Conservation (phyloP, 345 rosid genomes). For the Brassica rapa region DNA sequence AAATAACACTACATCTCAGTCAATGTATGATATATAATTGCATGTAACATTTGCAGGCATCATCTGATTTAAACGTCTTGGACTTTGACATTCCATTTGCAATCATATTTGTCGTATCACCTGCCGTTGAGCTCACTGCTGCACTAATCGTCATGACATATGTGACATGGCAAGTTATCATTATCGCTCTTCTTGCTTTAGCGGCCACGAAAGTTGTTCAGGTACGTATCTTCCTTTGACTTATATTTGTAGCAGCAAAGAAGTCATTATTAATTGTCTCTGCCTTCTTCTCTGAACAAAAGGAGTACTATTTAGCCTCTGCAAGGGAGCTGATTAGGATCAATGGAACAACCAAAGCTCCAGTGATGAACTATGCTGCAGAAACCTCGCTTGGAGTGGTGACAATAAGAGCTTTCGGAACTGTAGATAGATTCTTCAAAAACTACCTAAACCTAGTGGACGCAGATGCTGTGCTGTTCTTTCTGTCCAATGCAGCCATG, state of each 20-base stretch:
- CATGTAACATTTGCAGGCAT: conserved; percentile 50
- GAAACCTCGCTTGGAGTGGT: conserved; percentile 85
- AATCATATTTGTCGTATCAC: conserved; percentile 43
- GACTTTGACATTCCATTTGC: conserved; percentile 68
- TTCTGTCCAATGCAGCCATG: conserved; percentile 72
- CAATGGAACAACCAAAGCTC: conserved; percentile 93
- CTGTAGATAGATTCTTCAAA: conserved; percentile 58
- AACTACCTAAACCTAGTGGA: conserved; percentile 68
- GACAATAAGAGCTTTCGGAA: conserved; percentile 83
- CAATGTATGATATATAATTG: conserved; percentile 2
- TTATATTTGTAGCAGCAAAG: conserved; percentile 3
- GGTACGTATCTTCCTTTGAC: conserved; percentile 41
- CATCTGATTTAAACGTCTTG: conserved; percentile 70
- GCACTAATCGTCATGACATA: conserved; percentile 58
- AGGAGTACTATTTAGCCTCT: conserved; percentile 77
- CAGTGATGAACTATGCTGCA: conserved; percentile 81
- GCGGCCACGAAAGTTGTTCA: conserved; percentile 57
- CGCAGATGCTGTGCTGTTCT: conserved; percentile 68
- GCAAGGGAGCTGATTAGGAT: conserved; percentile 84
- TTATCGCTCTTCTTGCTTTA: conserved; percentile 58
- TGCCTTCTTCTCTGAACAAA: conserved; percentile 5
- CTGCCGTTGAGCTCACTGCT: conserved; percentile 47
- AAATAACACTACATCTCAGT: background rate
- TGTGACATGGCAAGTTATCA: conserved; percentile 82
- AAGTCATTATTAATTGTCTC: background rate